Percentiles rank a stretch among this genome's conserved stretches.
These are phyloP conservation scores for Penicillium samsonianum DNA, from an alignment of 495 filamentous ascomycete genomes.

Conservation along the genomic window DNA sequence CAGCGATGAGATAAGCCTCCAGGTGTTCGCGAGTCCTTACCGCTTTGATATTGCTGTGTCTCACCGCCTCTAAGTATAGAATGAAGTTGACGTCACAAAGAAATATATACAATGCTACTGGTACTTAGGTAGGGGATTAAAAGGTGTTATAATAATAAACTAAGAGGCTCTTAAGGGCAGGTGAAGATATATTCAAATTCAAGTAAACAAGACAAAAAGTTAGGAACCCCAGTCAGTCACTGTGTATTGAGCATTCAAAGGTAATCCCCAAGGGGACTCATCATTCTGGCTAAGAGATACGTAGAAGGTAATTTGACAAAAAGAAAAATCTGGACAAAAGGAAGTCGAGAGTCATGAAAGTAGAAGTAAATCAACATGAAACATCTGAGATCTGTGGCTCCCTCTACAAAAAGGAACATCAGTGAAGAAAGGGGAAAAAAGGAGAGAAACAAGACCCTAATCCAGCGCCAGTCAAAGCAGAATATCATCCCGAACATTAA, in stretches of 20 bases:
- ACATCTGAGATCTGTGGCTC: background rate
- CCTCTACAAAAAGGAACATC: background rate
- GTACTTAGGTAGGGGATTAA: background rate
- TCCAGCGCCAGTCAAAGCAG: conserved; percentile 38
- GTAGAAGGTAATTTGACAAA: background rate
- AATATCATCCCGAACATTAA: conserved; percentile 74
- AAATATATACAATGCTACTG: background rate
- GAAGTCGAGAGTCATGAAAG: background rate
- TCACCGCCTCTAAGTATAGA: conserved; percentile 1
- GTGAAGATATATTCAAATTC: too few relatives aligned
- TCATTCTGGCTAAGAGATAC: conserved; percentile 5
- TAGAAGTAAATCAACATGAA: background rate
- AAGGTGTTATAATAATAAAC: background rate
- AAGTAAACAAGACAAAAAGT: too few relatives aligned
- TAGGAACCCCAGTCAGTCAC: too few relatives aligned
- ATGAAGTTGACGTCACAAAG: background rate
- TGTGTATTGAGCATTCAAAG: background rate
- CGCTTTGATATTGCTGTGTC: background rate
- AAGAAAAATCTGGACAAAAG: too few relatives aligned
- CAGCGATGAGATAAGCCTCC: conserved; percentile 5
- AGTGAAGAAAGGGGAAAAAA: background rate
- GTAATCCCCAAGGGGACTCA: background rate
- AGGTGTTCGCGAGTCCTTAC: background rate
- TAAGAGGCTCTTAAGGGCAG: too few relatives aligned
- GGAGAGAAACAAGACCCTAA: background rate